phyloP scores from a whole-genome alignment of 306 rosid species.

The Vicia faba region DNA sequence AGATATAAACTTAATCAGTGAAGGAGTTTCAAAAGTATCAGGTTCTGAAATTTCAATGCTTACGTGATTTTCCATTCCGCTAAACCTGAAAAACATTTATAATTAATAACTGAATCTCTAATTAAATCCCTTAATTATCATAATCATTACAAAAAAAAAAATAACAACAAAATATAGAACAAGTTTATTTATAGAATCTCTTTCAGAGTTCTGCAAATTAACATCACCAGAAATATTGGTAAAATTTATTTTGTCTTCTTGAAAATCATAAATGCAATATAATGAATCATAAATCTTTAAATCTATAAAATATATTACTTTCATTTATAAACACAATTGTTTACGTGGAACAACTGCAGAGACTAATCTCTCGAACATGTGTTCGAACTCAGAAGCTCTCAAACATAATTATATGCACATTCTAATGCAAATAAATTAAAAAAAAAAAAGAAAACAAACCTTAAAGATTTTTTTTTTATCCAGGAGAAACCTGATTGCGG shows the following conservation, averaged over 20 bases:
- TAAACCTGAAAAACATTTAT: constrained; percentile 31
- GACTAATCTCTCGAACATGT: too few relatives aligned
- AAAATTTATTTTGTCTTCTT: constrained; percentile 10
- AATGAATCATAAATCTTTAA: neutral
- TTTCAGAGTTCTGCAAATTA: neutral
- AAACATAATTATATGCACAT: neutral
- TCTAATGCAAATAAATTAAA: neutral
- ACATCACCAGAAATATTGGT: constrained; percentile 10
- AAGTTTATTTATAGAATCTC: too few relatives aligned
- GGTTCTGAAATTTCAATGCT: constrained; percentile 25
- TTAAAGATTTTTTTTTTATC: neutral
- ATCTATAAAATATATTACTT: neutral
- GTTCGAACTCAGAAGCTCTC: too few relatives aligned
- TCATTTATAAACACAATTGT: too few relatives aligned
- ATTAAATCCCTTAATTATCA: neutral
- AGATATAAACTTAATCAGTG: constrained; percentile 56
- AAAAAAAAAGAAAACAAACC: constrained; percentile 13
- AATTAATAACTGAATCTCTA: neutral
- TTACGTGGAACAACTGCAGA: too few relatives aligned
- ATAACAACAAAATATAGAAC: too few relatives aligned
- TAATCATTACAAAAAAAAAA: neutral
- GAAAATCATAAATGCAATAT: constrained; percentile 30
- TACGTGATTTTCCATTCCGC: constrained; percentile 45
- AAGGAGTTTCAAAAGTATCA: constrained; percentile 52
- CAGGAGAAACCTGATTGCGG: neutral